Percentiles rank a stretch among this genome's conserved stretches.
Evolutionary conservation across 345 rosid genomes (phyloP).

Genomic region (Moricandia arvensis): DNA sequence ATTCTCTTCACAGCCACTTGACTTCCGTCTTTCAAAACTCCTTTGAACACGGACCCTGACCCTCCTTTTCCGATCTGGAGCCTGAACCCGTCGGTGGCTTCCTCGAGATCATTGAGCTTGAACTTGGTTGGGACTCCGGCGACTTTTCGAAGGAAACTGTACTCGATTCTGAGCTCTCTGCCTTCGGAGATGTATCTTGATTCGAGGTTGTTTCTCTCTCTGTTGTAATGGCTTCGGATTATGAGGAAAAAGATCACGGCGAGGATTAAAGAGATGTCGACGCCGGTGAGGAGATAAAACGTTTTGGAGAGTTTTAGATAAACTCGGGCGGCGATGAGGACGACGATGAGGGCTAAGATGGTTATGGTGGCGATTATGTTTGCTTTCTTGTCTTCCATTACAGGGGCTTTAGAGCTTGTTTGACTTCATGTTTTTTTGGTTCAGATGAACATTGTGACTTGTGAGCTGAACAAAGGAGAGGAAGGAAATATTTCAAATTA

Average conservation of each 20-base stretch:
- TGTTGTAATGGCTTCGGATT: constrained; percentile 48
- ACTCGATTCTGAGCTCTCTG: constrained; percentile 70
- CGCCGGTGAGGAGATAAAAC: constrained; percentile 66
- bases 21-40: constrained; percentile 54
- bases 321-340: constrained; percentile 47
- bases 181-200: constrained; percentile 53
- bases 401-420: constrained; percentile 13
- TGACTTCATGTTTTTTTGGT: constrained; percentile 10
- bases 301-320: constrained; percentile 57
- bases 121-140: constrained; percentile 78
- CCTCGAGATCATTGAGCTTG: constrained; percentile 63
- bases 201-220: constrained; percentile 44
- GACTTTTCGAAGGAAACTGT: constrained; percentile 78
- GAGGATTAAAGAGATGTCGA: constrained; percentile 57
- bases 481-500: not conserved
- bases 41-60: constrained; percentile 64
- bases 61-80: constrained; percentile 60
- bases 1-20: constrained; percentile 66
- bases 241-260: constrained; percentile 48
- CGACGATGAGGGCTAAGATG: constrained; percentile 36
- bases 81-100: constrained; percentile 68
- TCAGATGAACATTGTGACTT: constrained; percentile 8
- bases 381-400: constrained; percentile 79
- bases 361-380: constrained; percentile 41
- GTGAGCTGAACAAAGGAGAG: not conserved